A percentile compares a stretch with the other conserved stretches of the same genome.
phyloP scores from a whole-genome alignment of 2,329 filamentous ascomycete genomes.

The Torrubiella hemipterigena region DNA sequence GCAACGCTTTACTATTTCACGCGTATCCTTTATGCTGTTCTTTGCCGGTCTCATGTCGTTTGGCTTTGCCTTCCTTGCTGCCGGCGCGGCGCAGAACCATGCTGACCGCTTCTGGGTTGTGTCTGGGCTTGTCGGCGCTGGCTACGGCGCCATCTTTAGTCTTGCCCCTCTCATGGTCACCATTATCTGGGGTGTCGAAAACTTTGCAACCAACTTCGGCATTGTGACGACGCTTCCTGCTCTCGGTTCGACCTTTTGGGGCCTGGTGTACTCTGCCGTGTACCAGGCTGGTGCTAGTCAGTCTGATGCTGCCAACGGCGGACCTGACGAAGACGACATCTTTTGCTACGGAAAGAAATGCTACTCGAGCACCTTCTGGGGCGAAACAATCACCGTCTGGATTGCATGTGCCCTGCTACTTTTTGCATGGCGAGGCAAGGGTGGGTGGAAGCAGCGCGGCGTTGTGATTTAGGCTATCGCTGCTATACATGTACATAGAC shows the following conservation, averaged over 20 bases:
- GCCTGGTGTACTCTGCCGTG: slow-evolving; percentile 71
- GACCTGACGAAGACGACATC: slow-evolving; percentile 28
- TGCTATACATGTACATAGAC: no score
- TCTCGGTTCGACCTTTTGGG: slow-evolving; percentile 79
- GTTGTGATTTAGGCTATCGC: slow-evolving; percentile 57
- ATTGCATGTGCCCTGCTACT: slow-evolving; percentile 59
- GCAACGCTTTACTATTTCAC: slow-evolving; percentile 52
- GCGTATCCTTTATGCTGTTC: slow-evolving; percentile 65
- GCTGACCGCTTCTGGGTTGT: slow-evolving; percentile 75
- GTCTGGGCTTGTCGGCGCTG: slow-evolving; percentile 72
- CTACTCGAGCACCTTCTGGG: slow-evolving; percentile 77
- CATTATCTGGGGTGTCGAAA: slow-evolving; percentile 98
- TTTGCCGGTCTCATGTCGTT: slow-evolving; percentile 63
- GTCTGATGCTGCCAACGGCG: slow-evolving; percentile 16
- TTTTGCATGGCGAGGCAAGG: slow-evolving; percentile 69
- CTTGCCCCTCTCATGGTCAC: slow-evolving; percentile 84
- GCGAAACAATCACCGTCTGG: slow-evolving; percentile 71
- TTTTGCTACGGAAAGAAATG: slow-evolving; percentile 76
- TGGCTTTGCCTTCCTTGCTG: slow-evolving; percentile 67
- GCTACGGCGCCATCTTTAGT: slow-evolving; percentile 86
- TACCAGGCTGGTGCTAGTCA: slow-evolving; percentile 57
- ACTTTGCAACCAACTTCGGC: slow-evolving; percentile 97
- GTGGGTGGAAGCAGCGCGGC: slow-evolving; percentile 65
- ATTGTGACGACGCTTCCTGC: slow-evolving; percentile 90
- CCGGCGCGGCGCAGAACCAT: slow-evolving; percentile 62